A percentile compares a stretch with the other conserved stretches of the same genome.
phyloP scores from a whole-genome alignment of 2,329 filamentous ascomycete genomes.

The Calonectria henricotiae region DNA sequence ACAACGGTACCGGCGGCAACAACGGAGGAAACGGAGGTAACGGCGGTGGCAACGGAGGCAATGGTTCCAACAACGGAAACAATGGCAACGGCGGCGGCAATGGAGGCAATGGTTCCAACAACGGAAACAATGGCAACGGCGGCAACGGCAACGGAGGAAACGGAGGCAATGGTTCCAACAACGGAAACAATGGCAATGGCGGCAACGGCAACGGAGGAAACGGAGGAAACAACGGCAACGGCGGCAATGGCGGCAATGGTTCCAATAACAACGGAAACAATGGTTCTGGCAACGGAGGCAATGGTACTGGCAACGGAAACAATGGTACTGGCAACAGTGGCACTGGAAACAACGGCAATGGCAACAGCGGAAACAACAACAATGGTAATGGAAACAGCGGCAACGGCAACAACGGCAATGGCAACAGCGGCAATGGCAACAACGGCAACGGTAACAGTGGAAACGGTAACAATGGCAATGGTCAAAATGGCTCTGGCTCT shows the following conservation, averaged over 20 bases:
- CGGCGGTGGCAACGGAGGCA: not conserved
- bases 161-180: not conserved
- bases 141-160: not conserved
- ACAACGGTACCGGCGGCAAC: not conserved
- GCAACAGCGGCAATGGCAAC: slow-evolving; percentile 40
- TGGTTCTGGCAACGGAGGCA: slow-evolving; percentile 22
- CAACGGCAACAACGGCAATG: slow-evolving; percentile 19
- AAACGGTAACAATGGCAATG: not conserved
- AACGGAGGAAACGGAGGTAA: not conserved
- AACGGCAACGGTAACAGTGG: not conserved
- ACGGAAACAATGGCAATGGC: not conserved
- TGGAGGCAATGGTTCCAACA: slow-evolving; percentile 28
- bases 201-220: not conserved
- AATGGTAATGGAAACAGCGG: slow-evolving; percentile 29
- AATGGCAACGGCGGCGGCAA: slow-evolving; percentile 26
- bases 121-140: slow-evolving; percentile 29
- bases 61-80: not conserved
- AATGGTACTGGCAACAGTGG: slow-evolving; percentile 32
- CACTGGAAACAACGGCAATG: slow-evolving; percentile 22
- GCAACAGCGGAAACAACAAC: slow-evolving; percentile 28
- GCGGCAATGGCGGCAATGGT: not conserved
- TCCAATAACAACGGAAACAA: not conserved
- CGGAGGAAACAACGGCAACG: not conserved
- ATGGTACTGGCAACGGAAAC: slow-evolving; percentile 28
- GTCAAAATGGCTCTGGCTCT: slow-evolving; percentile 57